Conservation (phyloP, 139 green algal species). For the Deuterostichococcus epilithicus region DNA sequence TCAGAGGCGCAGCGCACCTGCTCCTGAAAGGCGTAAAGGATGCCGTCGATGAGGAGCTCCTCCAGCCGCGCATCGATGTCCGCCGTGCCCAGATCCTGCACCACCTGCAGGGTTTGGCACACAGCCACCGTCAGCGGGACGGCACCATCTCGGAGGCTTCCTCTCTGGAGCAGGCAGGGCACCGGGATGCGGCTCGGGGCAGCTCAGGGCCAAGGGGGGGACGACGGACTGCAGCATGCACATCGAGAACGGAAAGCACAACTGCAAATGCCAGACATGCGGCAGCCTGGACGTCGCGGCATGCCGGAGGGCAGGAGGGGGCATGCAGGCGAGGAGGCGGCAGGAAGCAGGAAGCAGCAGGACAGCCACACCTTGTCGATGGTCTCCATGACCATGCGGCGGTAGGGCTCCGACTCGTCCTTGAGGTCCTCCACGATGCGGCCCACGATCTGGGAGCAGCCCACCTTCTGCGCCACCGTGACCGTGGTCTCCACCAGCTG, state of each 20-base stretch:
- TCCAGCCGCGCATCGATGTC: slow-evolving; percentile 95
- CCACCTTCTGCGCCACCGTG: slow-evolving; percentile 78
- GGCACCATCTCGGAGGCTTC: no score
- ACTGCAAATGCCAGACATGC: not conserved
- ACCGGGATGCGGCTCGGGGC: not conserved
- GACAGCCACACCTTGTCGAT: slow-evolving; percentile 67
- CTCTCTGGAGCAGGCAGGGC: slow-evolving; percentile 19
- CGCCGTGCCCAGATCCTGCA: slow-evolving; percentile 79
- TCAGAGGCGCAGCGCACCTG: slow-evolving; percentile 48
- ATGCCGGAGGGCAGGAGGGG: no score
- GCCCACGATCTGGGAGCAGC: slow-evolving; percentile 82
- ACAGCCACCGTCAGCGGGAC: no score
- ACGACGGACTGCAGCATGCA: no score
- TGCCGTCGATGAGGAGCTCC: slow-evolving; percentile 97
- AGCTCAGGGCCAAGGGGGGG: no score
- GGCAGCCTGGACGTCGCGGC: no score
- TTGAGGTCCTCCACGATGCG: slow-evolving; percentile 98
- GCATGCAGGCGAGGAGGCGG: no score
- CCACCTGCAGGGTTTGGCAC: slow-evolving; percentile 24
- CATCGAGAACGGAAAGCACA: no score
- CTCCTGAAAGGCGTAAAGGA: slow-evolving; percentile 99
- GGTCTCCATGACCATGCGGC: slow-evolving; percentile 96
- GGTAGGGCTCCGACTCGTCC: slow-evolving; percentile 97
- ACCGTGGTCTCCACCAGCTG: slow-evolving; percentile 96
- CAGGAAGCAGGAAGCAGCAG: no score